These are phyloP conservation scores for Discostella stelligeroides DNA, from an alignment of 108 stramenopile genomes.

Conservation along the genomic window DNA sequence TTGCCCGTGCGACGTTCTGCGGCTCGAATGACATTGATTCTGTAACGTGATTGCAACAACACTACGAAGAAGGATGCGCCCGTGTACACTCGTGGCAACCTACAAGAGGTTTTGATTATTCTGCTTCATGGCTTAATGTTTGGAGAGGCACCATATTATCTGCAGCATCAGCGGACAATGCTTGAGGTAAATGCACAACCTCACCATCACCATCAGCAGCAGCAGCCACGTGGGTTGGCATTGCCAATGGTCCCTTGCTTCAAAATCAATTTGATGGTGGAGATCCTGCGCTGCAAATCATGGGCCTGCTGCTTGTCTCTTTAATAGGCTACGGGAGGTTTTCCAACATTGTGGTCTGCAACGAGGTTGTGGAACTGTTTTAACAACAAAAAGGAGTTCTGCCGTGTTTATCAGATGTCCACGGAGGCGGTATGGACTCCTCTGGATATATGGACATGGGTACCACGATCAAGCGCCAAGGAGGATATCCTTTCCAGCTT, in stretches of 20 bases:
- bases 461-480: no score
- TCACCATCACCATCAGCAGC: background rate
- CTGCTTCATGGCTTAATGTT: constrained; percentile 31
- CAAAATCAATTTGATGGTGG: no score
- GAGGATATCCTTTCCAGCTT: constrained; percentile 4
- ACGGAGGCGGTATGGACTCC: no score
- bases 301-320: constrained; percentile 16
- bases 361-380: no score
- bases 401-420: no score
- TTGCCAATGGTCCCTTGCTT: background rate
- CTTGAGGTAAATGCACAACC: no score
- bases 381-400: no score
- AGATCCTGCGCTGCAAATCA: no score
- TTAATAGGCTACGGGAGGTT: constrained; percentile 40
- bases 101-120: constrained; percentile 33
- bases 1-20: constrained; percentile 26
- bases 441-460: no score
- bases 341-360: constrained; percentile 23
- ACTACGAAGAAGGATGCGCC: background rate
- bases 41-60: no score
- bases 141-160: constrained; percentile 21
- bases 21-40: constrained; percentile 19
- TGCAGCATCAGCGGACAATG: background rate
- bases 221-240: background rate
- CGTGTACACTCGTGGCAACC: background rate